A percentile compares a stretch with the other conserved stretches of the same genome.
Evolutionary conservation across 768 basidiomycete genomes (phyloP).

Genomic region (Sporobolomyces pararoseus): DNA sequence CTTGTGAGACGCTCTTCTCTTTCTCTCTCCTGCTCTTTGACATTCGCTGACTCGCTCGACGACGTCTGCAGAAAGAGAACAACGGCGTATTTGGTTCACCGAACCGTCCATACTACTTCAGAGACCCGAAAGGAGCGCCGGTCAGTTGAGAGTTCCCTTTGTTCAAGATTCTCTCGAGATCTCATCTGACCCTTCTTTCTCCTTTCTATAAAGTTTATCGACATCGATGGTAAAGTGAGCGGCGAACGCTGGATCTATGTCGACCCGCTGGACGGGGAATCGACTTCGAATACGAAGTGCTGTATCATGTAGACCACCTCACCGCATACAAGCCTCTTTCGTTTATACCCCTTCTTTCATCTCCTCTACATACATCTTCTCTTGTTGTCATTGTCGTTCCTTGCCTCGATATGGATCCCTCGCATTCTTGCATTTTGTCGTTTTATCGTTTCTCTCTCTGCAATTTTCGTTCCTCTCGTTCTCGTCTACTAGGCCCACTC

Average conservation of each 20-base stretch:
- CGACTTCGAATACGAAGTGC: conserved; percentile 1
- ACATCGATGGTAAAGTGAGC: conserved; percentile 37
- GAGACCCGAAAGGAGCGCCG: conserved; percentile 15
- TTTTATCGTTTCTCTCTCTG: neutral
- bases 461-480: neutral
- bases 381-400: neutral
- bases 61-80: conserved; percentile 30
- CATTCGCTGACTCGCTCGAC: too few species aligned
- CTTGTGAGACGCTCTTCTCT: conserved; percentile 17
- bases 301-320: conserved; percentile 9
- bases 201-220: conserved; percentile 22
- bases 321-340: too few species aligned
- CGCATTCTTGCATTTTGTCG: neutral
- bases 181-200: neutral
- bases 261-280: conserved; percentile 29
- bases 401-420: neutral
- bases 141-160: conserved; percentile 3
- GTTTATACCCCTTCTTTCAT: neutral
- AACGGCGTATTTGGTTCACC: conserved; percentile 29
- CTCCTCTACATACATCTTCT: neutral
- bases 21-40: too few species aligned
- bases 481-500: neutral
- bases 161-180: neutral
- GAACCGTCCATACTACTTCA: conserved; percentile 33
- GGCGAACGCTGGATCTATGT: conserved; percentile 39